These are phyloP conservation scores for Oidiodendron maius DNA, from an alignment of 495 filamentous ascomycete species.

Conservation along the genomic window DNA sequence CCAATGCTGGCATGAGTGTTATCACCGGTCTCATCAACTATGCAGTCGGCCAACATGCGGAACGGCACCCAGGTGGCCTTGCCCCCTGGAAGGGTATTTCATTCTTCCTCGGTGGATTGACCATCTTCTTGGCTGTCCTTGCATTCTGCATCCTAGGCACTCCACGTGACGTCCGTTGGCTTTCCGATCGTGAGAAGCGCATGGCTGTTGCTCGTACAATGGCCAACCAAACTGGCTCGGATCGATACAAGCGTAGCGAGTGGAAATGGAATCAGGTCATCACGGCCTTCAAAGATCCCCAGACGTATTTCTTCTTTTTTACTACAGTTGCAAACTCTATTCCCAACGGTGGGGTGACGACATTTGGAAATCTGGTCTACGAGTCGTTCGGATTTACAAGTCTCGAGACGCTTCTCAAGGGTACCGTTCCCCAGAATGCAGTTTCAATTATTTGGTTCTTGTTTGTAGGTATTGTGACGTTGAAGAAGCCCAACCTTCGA, in stretches of 20 bases:
- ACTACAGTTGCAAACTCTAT: not conserved
- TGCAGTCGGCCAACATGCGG: constrained; percentile 9
- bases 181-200: not conserved
- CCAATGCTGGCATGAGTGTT: constrained; percentile 37
- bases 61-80: constrained; percentile 10
- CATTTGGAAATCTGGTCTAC: constrained; percentile 30
- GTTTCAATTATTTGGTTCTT: too few relatives aligned
- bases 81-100: not conserved
- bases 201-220: not conserved
- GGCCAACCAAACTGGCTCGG: not conserved
- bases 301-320: not conserved
- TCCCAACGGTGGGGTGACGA: not conserved
- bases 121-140: not conserved
- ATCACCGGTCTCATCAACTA: not conserved
- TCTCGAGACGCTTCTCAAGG: not conserved
- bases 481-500: too few relatives aligned
- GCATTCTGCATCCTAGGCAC: constrained; percentile 22
- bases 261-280: not conserved
- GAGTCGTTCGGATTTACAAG: constrained; percentile 37
- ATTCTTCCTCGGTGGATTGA: not conserved
- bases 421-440: too few relatives aligned
- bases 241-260: constrained; percentile 13
- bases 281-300: not conserved
- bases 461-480: too few relatives aligned
- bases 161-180: not conserved